phyloP scores from a whole-genome alignment of 257 asterid species.

The Nicotiana tabacum region DNA sequence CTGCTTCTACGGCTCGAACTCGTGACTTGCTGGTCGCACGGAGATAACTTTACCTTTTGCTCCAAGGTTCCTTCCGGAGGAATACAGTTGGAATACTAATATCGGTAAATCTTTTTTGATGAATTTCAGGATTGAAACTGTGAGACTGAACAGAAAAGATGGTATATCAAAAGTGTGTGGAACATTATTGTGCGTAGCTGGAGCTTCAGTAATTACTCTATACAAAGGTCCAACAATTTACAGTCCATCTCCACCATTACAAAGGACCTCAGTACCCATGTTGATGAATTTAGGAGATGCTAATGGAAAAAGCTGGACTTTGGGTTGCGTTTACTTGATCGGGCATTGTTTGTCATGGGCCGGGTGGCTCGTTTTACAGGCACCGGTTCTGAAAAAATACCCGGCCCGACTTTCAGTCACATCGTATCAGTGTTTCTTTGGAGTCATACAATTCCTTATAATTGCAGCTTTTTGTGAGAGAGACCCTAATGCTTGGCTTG shows the following conservation, averaged over 20 bases:
- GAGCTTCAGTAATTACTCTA: constrained; percentile 91
- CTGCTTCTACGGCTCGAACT: too few relatives aligned
- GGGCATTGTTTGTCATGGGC: constrained; percentile 98
- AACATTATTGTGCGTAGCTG: constrained; percentile 78
- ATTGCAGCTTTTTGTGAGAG: constrained; percentile 83
- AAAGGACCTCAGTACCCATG: constrained; percentile 14
- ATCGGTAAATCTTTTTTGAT: background rate
- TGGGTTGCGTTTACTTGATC: constrained; percentile 84
- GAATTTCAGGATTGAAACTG: constrained; percentile 69
- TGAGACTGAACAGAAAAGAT: constrained; percentile 70
- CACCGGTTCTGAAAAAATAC: constrained; percentile 72
- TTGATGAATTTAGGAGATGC: constrained; percentile 52
- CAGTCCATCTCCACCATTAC: constrained; percentile 58
- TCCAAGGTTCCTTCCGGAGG: too few relatives aligned
- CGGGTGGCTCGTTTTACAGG: constrained; percentile 88
- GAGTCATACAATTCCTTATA: constrained; percentile 70
- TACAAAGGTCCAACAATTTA: constrained; percentile 91
- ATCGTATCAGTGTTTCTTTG: constrained; percentile 86
- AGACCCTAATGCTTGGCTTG: constrained; percentile 82
- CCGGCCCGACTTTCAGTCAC: constrained; percentile 95
- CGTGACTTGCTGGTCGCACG: too few relatives aligned
- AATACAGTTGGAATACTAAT: background rate
- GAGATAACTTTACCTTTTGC: too few relatives aligned
- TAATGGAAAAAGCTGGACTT: constrained; percentile 74
- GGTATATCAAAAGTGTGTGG: constrained; percentile 84